Conservation (phyloP, 1,284 basidiomycete species). For the Rhodotorula sp. region DNA sequence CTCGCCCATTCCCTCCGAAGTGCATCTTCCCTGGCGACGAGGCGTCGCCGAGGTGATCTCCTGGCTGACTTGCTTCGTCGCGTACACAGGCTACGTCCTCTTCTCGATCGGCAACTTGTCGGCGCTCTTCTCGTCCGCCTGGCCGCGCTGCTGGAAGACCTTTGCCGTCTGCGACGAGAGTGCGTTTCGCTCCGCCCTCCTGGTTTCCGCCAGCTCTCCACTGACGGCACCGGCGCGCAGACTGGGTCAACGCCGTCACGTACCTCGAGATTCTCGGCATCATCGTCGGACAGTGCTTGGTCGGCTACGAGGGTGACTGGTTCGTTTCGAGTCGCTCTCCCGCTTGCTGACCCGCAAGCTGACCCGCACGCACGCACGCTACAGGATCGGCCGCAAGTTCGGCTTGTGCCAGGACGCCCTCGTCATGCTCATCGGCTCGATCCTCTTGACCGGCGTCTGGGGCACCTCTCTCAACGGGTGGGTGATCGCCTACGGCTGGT, state of each 20-base stretch:
- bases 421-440: slow-evolving; percentile 52
- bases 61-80: not conserved
- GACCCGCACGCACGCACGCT: too few species aligned
- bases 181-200: slow-evolving; percentile 39
- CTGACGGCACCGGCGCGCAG: not conserved
- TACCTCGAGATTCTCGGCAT: slow-evolving; percentile 56
- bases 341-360: too few species aligned
- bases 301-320: slow-evolving; percentile 58
- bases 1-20: too few species aligned
- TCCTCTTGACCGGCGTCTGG: slow-evolving; percentile 59
- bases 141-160: slow-evolving; percentile 55
- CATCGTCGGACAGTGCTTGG: slow-evolving; percentile 55
- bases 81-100: slow-evolving; percentile 52
- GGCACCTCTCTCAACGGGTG: slow-evolving; percentile 55
- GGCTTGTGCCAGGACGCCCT: slow-evolving; percentile 53
- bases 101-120: slow-evolving; percentile 58
- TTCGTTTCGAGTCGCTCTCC: too few species aligned
- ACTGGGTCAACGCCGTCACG: slow-evolving; percentile 39
- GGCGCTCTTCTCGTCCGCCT: slow-evolving; percentile 54
- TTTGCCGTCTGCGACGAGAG: slow-evolving; percentile 51
- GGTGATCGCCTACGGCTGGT: slow-evolving; percentile 56
- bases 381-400: slow-evolving; percentile 53
- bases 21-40: too few species aligned
- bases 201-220: not conserved
- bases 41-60: too few species aligned